Conservation (phyloP, 164 flowering plant species). For the Stephania cephalantha region DNA sequence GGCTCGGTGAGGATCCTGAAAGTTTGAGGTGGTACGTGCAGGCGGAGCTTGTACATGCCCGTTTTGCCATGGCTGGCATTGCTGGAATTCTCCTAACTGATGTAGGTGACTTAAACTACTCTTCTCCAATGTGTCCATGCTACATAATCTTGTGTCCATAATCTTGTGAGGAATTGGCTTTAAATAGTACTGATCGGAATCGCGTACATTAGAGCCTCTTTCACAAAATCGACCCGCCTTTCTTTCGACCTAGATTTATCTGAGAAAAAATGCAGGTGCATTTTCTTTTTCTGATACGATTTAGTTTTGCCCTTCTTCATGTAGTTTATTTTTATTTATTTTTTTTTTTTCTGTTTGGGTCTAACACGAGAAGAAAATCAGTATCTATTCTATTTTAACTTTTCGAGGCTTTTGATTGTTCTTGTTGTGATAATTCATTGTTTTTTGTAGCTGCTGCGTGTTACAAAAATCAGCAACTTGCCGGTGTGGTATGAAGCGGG, state of each 20-base stretch:
- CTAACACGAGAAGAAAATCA: background rate
- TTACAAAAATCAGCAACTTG: slow-evolving; percentile 54
- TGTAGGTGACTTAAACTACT: slow-evolving; percentile 33
- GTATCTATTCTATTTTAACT: background rate
- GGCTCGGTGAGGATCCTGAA: slow-evolving; percentile 87
- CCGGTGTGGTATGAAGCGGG: slow-evolving; percentile 97
- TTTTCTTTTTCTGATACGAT: background rate
- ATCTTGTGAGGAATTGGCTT: background rate
- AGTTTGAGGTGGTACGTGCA: slow-evolving; percentile 91
- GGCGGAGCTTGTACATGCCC: slow-evolving; percentile 89
- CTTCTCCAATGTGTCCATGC: background rate
- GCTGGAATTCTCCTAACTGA: slow-evolving; percentile 91
- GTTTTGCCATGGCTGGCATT: slow-evolving; percentile 94
- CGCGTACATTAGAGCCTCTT: background rate
- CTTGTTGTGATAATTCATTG: background rate
- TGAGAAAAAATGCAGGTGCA: background rate
- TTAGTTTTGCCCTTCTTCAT: background rate
- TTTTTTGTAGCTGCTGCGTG: slow-evolving; percentile 64
- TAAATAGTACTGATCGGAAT: background rate
- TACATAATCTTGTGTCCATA: background rate
- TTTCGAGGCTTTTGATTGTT: background rate
- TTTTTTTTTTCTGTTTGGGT: background rate
- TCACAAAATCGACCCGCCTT: background rate
- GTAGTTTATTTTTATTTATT: background rate
- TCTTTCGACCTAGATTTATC: background rate